These are phyloP conservation scores for Cercospora nicotianae DNA, from an alignment of 2,329 filamentous ascomycete genomes.

Conservation along the genomic window DNA sequence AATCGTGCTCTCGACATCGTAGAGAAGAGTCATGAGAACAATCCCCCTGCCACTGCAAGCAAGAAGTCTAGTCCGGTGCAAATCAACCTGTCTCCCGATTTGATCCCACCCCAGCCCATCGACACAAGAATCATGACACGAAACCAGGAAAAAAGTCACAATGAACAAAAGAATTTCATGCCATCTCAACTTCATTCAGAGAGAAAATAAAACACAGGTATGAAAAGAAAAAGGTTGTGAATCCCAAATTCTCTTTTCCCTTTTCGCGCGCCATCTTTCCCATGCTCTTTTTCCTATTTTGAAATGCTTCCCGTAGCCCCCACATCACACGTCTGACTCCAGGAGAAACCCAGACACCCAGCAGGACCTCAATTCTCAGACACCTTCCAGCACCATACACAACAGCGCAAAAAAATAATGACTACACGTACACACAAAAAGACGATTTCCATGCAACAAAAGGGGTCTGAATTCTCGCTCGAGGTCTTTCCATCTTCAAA, in stretches of 20 bases:
- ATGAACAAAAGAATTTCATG: too few species aligned
- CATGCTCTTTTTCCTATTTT: background rate
- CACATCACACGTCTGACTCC: too few species aligned
- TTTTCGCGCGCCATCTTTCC: background rate
- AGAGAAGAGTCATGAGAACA: too few species aligned
- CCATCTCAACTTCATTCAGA: too few species aligned
- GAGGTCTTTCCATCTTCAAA: background rate
- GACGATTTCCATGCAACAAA: background rate
- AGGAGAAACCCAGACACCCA: too few species aligned
- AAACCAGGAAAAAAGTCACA: too few species aligned
- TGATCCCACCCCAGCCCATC: too few species aligned
- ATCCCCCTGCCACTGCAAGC: too few species aligned
- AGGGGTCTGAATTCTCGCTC: background rate
- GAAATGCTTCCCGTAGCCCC: background rate
- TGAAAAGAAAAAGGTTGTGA: background rate
- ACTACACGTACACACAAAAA: background rate
- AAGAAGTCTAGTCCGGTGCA: too few species aligned
- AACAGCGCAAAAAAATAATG: background rate
- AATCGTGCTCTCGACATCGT: too few species aligned
- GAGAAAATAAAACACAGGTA: background rate
- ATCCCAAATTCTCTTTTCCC: background rate
- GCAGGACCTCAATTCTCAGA: background rate
- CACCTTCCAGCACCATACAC: background rate
- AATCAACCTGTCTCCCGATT: too few species aligned
- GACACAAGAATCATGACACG: too few species aligned